Base-by-base conservation (phyloP, 2,329 filamentous ascomycete species). In the Neonectria sp. region DNA sequence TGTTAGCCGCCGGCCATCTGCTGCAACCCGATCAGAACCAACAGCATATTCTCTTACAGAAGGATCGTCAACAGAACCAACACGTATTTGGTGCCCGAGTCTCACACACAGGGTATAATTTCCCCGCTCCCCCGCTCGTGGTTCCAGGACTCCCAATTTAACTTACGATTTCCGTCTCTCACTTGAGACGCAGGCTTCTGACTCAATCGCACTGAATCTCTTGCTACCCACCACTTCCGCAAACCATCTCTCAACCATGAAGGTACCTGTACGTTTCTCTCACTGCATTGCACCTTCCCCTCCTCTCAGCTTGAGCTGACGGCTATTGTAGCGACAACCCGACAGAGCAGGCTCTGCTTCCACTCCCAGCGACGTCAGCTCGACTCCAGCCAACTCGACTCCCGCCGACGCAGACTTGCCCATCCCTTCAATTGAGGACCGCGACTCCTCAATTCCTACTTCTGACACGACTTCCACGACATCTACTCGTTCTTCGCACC, bases 391-490 rank as follows among this genome's bases (percentile, higher is more conserved):
- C 24, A 25, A 11, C n/a, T 5, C 24, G 6, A 3, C 25, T 8
- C 46, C 9, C 13, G n/a, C 13, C 9, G 25, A 51, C 25, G 53
- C 67, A 15, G 71, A 73, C 12, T 33, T 68, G 6, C 67, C 71
- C 4, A 56, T 72, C 15, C 65, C 64, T 3, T 72, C 71, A 3
- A 68, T 68, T 3, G 71, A 73, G 49, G 48, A 35, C 3, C 57
- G 61, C 4, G 43, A 24, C 3, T 60, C 52, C 13, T 48, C 45
- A 3, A 8, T 55, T 7, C 25, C 62, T 13, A 27, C 6, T 9
- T 58, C 52, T 29, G 58, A 31, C 3, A 12, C 6, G n/a, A 49
- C 43, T 13, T 63, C 62, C 1, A 55, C 46, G 1, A 21, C 45
- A 1, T n/a, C 40, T 1, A 25, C 43, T n/a, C 21, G 33, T 29